Evolutionary conservation across 2,329 filamentous ascomycete genomes (phyloP).

Genomic region (Apiospora koreana): DNA sequence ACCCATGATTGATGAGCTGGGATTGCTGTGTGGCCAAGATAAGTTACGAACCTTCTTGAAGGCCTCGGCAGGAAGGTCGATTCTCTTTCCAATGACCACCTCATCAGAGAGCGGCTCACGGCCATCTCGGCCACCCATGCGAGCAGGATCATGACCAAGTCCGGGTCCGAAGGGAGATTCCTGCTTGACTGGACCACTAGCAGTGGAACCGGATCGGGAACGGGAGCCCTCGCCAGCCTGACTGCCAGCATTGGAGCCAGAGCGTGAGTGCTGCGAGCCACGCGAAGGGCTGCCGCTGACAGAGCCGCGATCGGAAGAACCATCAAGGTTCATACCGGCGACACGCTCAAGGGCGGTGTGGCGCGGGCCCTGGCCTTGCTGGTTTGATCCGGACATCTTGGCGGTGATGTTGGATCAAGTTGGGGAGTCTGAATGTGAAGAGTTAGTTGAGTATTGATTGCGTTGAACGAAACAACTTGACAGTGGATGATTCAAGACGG

Average conservation of each 20-base stretch:
- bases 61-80: constrained; percentile 61
- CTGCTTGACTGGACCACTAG: constrained; percentile 13
- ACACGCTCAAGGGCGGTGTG: constrained; percentile 17
- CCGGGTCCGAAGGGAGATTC: constrained; percentile 7
- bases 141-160: constrained; percentile 22
- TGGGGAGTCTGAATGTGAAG: not conserved
- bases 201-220: constrained; percentile 12
- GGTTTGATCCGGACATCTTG: constrained; percentile 13
- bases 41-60: constrained; percentile 42
- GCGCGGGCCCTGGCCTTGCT: constrained; percentile 11
- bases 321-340: constrained; percentile 21
- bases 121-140: constrained; percentile 12
- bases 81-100: constrained; percentile 41
- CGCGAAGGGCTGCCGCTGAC: constrained; percentile 2
- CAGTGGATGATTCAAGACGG: not conserved
- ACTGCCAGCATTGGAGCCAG: constrained; percentile 10
- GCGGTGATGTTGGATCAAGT: not conserved
- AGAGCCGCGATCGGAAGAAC: constrained; percentile 20
- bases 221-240: not conserved
- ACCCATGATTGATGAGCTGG: not conserved
- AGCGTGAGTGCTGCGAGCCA: constrained; percentile 9
- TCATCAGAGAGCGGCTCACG: constrained; percentile 27
- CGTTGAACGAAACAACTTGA: not conserved
- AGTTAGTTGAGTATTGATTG: not conserved
- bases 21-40: not conserved